These are phyloP conservation scores for Xylariomycetidae sp. DNA, from an alignment of 2,329 filamentous ascomycete species.

Conservation along the genomic window DNA sequence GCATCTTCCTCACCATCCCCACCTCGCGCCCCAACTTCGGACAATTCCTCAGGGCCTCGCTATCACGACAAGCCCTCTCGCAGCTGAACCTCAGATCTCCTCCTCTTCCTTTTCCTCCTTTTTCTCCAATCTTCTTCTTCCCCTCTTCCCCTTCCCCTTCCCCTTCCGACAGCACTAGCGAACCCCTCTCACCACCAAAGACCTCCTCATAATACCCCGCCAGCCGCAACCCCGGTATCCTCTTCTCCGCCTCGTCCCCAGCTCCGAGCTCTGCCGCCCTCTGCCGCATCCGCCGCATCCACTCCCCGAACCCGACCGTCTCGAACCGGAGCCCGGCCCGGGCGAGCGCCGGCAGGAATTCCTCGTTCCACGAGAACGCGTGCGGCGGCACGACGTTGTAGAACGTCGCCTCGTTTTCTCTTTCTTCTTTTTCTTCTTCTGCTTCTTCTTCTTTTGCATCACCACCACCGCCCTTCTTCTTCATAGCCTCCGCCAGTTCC, in stretches of 20 bases:
- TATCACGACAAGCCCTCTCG: conserved; percentile 15
- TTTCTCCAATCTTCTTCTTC: too few species aligned
- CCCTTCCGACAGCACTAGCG: too few species aligned
- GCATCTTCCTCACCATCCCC: conserved; percentile 21
- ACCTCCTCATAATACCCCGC: conserved; percentile 20
- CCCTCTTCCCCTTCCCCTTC: conserved; percentile 1
- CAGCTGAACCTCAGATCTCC: conserved; percentile 15
- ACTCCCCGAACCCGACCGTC: conserved; percentile 26
- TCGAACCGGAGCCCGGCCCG: conserved; percentile 29
- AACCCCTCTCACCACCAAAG: conserved; percentile 10
- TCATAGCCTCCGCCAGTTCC: conserved; percentile 14
- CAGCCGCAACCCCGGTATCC: conserved; percentile 19
- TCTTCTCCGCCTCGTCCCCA: conserved; percentile 19
- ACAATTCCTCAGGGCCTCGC: conserved; percentile 17
- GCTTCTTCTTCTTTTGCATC: too few species aligned
- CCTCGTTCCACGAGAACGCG: conserved; percentile 30
- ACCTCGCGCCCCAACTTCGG: conserved; percentile 16
- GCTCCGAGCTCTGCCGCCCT: conserved; percentile 17
- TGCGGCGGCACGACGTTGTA: conserved; percentile 23
- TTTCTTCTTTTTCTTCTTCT: too few species aligned
- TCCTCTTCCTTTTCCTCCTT: conserved; percentile 3
- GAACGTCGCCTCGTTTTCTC: conserved; percentile 10
- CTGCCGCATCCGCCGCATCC: conserved; percentile 26
- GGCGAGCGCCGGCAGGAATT: conserved; percentile 24
- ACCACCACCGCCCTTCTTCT: not conserved